Conservation (phyloP, 495 filamentous ascomycete species). For the Penicillium waksmanii region DNA sequence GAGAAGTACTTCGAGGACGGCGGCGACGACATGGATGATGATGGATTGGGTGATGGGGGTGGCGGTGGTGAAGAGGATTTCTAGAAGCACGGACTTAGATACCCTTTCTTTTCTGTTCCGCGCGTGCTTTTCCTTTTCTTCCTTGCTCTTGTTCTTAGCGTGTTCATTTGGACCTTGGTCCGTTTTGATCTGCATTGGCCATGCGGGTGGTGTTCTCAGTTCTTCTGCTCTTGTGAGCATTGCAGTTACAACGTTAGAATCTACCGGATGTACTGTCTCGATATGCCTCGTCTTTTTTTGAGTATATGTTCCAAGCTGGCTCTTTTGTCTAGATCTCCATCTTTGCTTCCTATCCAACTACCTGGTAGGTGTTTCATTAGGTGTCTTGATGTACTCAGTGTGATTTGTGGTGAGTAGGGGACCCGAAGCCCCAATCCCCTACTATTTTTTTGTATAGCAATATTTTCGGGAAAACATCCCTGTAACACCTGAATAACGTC, state of each 20-base stretch:
- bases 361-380: too few species aligned
- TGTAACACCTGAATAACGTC: too few species aligned
- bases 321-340: too few species aligned
- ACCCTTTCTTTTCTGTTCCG: conserved; percentile 36
- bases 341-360: too few species aligned
- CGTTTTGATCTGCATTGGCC: conserved; percentile 16
- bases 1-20: conserved; percentile 69
- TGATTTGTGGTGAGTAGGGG: too few species aligned
- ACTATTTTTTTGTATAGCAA: too few species aligned
- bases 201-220: conserved; percentile 4
- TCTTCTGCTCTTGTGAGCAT: background rate
- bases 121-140: conserved; percentile 8
- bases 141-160: conserved; percentile 19
- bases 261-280: background rate
- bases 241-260: background rate
- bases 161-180: conserved; percentile 11
- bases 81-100: conserved; percentile 41
- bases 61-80: conserved; percentile 55
- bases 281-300: background rate
- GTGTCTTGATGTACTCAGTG: too few species aligned
- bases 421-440: too few species aligned
- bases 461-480: too few species aligned
- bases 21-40: conserved; percentile 60
- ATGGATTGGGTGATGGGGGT: conserved; percentile 52
- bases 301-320: too few species aligned